phyloP scores from a whole-genome alignment of 2,329 filamentous ascomycete genomes.

The Aspergillus sp. region DNA sequence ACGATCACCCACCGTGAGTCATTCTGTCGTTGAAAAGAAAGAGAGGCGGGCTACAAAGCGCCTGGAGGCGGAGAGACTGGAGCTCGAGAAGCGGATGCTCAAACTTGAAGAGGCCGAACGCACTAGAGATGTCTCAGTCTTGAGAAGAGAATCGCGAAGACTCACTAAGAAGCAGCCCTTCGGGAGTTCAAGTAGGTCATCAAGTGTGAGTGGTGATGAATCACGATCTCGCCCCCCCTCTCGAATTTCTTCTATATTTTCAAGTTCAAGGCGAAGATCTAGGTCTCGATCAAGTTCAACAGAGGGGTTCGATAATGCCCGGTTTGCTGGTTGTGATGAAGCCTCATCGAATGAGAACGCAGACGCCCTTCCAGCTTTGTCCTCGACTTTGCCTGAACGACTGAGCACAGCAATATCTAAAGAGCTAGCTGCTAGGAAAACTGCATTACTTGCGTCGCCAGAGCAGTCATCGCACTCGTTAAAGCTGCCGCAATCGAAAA shows the following conservation, averaged over 20 bases:
- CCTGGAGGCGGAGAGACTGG: conserved; percentile 33
- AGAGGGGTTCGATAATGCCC: conserved; percentile 18
- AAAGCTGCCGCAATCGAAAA: conserved; percentile 5
- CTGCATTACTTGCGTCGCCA: conserved; percentile 16
- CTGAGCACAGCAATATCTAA: conserved; percentile 32
- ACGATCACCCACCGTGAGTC: conserved; percentile 22
- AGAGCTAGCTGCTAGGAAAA: conserved; percentile 26
- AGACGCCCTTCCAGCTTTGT: conserved; percentile 19
- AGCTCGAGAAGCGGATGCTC: conserved; percentile 24
- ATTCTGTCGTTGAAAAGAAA: conserved; percentile 20
- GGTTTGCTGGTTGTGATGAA: not conserved
- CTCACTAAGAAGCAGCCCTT: conserved; percentile 38
- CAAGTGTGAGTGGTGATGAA: conserved; percentile 30
- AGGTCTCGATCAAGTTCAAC: conserved; percentile 29
- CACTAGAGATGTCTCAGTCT: conserved; percentile 11
- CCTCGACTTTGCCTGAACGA: conserved; percentile 28
- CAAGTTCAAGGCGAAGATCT: conserved; percentile 26
- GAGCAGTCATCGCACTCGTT: conserved; percentile 14
- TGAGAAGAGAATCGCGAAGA: conserved; percentile 29
- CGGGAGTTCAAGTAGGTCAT: conserved; percentile 28
- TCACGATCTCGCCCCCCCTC: conserved; percentile 24
- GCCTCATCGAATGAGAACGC: conserved; percentile 4
- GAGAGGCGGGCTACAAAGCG: conserved; percentile 32
- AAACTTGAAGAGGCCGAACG: conserved; percentile 27
- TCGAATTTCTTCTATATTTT: conserved; percentile 29